These are phyloP conservation scores for Rheum nobile DNA, from an alignment of 148 eudicot genomes.

Conservation along the genomic window DNA sequence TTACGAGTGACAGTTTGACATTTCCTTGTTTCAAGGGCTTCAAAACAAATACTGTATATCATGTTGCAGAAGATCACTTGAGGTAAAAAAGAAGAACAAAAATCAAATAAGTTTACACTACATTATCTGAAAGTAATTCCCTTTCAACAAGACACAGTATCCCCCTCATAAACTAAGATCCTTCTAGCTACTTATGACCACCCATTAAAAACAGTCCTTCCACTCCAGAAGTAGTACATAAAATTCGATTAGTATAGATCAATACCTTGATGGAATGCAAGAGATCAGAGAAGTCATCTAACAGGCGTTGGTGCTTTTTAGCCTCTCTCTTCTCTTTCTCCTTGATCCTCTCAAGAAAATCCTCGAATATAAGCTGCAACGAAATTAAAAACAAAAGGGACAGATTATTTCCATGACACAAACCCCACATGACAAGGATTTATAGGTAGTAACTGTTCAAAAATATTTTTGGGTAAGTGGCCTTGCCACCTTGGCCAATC, in stretches of 20 bases:
- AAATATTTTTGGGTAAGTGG: background rate
- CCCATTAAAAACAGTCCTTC: background rate
- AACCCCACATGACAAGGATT: background rate
- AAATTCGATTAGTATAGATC: background rate
- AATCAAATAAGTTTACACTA: background rate
- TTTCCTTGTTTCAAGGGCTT: background rate
- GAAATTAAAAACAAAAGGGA: background rate
- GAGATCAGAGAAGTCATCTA: constrained; percentile 67
- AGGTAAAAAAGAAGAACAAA: background rate
- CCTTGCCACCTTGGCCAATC: background rate
- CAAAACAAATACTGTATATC: background rate
- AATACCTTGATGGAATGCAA: constrained; percentile 58
- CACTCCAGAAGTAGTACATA: background rate
- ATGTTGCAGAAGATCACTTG: background rate
- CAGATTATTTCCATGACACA: background rate
- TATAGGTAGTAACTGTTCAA: background rate
- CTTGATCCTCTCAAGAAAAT: constrained; percentile 76
- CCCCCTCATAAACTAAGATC: background rate
- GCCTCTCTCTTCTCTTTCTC: constrained; percentile 97
- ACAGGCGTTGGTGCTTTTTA: constrained; percentile 77
- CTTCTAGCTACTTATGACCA: background rate
- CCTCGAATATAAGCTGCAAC: constrained; percentile 82
- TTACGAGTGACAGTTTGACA: background rate
- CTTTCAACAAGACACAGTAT: background rate
- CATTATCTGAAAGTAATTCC: background rate